phyloP scores from a whole-genome alignment of 768 basidiomycete genomes.

The Kwoniella dendrophila region DNA sequence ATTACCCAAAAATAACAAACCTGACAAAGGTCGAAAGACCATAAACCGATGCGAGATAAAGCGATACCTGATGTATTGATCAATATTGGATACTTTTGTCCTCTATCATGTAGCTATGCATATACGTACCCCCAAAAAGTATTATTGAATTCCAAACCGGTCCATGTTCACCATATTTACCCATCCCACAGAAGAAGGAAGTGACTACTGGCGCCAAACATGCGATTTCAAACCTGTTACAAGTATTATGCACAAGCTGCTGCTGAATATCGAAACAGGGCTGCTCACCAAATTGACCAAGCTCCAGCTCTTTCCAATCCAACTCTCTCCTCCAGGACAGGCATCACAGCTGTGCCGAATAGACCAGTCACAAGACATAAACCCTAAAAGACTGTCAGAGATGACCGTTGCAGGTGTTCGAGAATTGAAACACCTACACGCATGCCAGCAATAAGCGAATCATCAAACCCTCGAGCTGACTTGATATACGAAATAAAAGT shows the following conservation, averaged over 20 bases:
- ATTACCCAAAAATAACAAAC: slow-evolving; percentile 18
- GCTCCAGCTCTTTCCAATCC: slow-evolving; percentile 53
- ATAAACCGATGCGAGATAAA: slow-evolving; percentile 51
- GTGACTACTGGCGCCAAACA: slow-evolving; percentile 47
- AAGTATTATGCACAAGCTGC: neutral
- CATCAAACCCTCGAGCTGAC: slow-evolving; percentile 44
- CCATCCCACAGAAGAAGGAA: slow-evolving; percentile 48
- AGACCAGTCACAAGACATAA: slow-evolving; percentile 49
- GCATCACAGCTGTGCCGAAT: slow-evolving; percentile 54
- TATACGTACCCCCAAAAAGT: slow-evolving; percentile 33
- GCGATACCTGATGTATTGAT: slow-evolving; percentile 36
- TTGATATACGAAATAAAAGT: slow-evolving; percentile 56
- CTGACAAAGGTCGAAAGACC: slow-evolving; percentile 54
- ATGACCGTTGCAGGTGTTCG: neutral
- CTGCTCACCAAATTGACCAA: slow-evolving; percentile 52
- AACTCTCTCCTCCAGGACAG: slow-evolving; percentile 39
- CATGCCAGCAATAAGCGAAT: slow-evolving; percentile 51
- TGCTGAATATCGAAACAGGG: neutral
- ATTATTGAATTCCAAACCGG: slow-evolving; percentile 36
- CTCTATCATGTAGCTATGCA: neutral
- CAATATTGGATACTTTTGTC: neutral
- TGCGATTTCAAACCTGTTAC: slow-evolving; percentile 44
- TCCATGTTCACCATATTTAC: slow-evolving; percentile 39
- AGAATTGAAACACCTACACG: slow-evolving; percentile 22
- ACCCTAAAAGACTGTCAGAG: slow-evolving; percentile 30